phyloP scores from a whole-genome alignment of 1,139 yeast genomes.

The Blastobotrys raffinosifermentans region DNA sequence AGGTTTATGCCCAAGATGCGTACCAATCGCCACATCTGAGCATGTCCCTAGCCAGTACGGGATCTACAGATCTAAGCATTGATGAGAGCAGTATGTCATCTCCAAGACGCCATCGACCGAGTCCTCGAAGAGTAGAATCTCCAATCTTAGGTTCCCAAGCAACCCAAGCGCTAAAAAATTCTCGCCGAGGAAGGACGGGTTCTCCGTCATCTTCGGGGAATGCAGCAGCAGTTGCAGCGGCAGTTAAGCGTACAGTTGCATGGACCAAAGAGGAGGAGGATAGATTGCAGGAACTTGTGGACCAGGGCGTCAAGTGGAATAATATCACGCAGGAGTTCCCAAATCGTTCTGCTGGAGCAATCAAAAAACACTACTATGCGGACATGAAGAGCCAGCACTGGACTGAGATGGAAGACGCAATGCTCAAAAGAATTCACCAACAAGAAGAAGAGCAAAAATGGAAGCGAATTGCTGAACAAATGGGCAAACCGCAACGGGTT shows the following conservation, averaged over 20 bases:
- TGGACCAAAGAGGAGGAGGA: slow-evolving; percentile 27
- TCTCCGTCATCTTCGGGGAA: too few species aligned
- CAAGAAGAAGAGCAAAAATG: slow-evolving; percentile 28
- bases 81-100: too few species aligned
- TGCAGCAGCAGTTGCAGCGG: not conserved
- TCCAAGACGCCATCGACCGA: slow-evolving; percentile 1
- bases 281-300: slow-evolving; percentile 25
- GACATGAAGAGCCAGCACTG: slow-evolving; percentile 30
- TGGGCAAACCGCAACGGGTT: slow-evolving; percentile 28
- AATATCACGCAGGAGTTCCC: slow-evolving; percentile 28
- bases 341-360: slow-evolving; percentile 30
- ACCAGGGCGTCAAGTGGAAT: slow-evolving; percentile 30
- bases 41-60: too few species aligned
- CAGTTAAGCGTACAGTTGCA: slow-evolving; percentile 20
- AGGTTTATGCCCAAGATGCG: too few species aligned
- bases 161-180: not conserved
- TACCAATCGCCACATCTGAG: too few species aligned
- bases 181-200: not conserved
- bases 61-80: too few species aligned
- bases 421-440: slow-evolving; percentile 21
- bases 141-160: not conserved
- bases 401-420: slow-evolving; percentile 26
- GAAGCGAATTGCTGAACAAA: slow-evolving; percentile 27
- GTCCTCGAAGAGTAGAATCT: not conserved
- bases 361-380: slow-evolving; percentile 31